Evolutionary conservation across 345 rosid species (phyloP).

Genomic region (Salix purpurea): DNA sequence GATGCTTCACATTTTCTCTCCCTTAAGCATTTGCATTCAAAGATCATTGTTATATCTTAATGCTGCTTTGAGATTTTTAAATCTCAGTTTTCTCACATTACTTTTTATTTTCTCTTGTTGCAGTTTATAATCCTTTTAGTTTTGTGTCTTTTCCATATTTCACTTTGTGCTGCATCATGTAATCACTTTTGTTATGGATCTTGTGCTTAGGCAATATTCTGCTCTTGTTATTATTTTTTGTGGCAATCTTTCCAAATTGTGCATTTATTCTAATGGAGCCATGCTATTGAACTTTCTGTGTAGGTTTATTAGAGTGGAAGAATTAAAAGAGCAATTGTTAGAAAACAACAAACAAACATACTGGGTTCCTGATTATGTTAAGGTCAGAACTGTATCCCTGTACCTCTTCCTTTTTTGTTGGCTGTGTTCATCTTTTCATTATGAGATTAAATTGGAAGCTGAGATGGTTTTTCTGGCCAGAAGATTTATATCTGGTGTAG

Average conservation of each 20-base stretch:
- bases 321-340: conserved; percentile 66
- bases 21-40: neutral
- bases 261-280: neutral
- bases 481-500: neutral
- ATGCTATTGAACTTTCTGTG: conserved; percentile 1
- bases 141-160: neutral
- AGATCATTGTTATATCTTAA: neutral
- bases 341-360: conserved; percentile 79
- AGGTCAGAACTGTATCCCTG: conserved; percentile 46
- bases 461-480: neutral
- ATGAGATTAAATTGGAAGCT: neutral
- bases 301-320: conserved; percentile 94
- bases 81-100: neutral
- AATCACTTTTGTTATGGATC: neutral
- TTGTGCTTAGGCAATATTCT: neutral
- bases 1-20: neutral
- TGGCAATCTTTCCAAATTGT: neutral
- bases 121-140: neutral
- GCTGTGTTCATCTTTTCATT: neutral
- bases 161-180: neutral
- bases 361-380: conserved; percentile 99
- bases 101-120: neutral
- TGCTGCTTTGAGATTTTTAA: neutral
- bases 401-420: neutral
- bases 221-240: neutral